Conservation (phyloP, 805 yeast genomes). For the Soucietia sequanensis region DNA sequence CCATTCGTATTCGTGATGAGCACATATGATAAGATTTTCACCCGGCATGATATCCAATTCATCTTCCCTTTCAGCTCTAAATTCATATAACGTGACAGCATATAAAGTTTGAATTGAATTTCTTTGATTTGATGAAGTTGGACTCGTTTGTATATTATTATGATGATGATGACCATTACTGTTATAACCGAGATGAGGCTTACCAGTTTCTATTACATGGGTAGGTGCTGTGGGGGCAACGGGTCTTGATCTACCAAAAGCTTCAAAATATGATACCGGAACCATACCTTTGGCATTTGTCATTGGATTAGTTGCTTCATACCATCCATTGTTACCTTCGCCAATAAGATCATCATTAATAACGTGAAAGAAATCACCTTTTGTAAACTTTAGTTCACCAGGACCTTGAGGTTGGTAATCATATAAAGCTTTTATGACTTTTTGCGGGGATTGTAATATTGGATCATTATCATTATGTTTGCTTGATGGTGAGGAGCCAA, state of each 20-base stretch:
- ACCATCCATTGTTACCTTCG: conserved; percentile 61
- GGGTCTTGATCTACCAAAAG: conserved; percentile 60
- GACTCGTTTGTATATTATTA: conserved; percentile 8
- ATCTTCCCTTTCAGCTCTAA: conserved; percentile 78
- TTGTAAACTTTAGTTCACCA: conserved; percentile 72
- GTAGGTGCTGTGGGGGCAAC: conserved; percentile 7
- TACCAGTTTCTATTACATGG: background rate
- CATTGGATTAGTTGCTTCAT: conserved; percentile 84
- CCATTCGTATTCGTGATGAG: conserved; percentile 97
- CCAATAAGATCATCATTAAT: conserved; percentile 23
- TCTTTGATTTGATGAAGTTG: conserved; percentile 17
- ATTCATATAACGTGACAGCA: conserved; percentile 84
- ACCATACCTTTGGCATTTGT: conserved; percentile 80
- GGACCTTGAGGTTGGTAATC: conserved; percentile 77
- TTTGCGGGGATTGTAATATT: conserved; percentile 59
- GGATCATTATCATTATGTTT: conserved; percentile 14
- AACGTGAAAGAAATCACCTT: conserved; percentile 90
- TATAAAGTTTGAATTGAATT: conserved; percentile 54
- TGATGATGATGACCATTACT: background rate
- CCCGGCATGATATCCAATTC: conserved; percentile 84
- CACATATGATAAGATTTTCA: conserved; percentile 88
- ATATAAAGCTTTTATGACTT: conserved; percentile 78
- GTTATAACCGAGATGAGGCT: too few species aligned
- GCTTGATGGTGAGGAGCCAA: conserved; percentile 17
- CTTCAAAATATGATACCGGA: conserved; percentile 81